Base-by-base conservation (phyloP, 2,329 filamentous ascomycete species). In the Salinomyces thailandicus region DNA sequence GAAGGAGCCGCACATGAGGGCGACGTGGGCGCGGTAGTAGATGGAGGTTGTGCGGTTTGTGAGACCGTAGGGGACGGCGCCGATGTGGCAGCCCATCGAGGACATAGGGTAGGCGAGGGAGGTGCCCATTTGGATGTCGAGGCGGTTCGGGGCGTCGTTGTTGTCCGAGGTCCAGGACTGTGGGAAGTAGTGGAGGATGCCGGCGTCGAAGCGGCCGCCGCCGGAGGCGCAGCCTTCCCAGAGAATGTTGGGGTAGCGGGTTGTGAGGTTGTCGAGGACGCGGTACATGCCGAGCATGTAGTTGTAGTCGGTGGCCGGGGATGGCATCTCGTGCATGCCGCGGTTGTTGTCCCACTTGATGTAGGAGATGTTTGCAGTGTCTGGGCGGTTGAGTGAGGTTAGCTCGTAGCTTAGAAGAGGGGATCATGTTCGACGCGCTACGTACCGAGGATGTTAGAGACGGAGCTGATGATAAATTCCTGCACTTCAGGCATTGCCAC, bases 321-420 rank as follows among this genome's bases (percentile, higher is more conserved):
- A 64, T 0, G 73, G 59, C 31, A 66, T 66, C 53, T 80, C 75
- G 49, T 79, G 73, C 30, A 79, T 75, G 1, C 68, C 75, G 4
- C 77, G 63, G 56, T 81, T 81, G 54, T 79, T 77, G 45, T 80
- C 77, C 31, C 77, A 80, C 46, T 81, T 81, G 42, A 81, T 67
- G 42, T 80, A 80, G 7, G 59, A 57, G 31, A 80, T 70, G 16
- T 70, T 60, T 0, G 68, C 66, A 1, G 61, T 68, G 30, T 69
- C 61, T n/a, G n/a, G n/a, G n/a, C n/a, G n/a, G n/a, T n/a, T n/a
- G n/a, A n/a, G n/a, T n/a, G n/a, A n/a, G n/a, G n/a, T n/a, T n/a
- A n/a, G n/a, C n/a, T n/a, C n/a, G n/a, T n/a, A n/a, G n/a, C n/a
- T n/a, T n/a, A n/a, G n/a, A n/a, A n/a, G n/a, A n/a, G n/a, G n/a